A percentile compares a stretch with the other conserved stretches of the same genome.
phyloP scores from a whole-genome alignment of 1,139 yeast genomes.

The Tardiomyces blankii region DNA sequence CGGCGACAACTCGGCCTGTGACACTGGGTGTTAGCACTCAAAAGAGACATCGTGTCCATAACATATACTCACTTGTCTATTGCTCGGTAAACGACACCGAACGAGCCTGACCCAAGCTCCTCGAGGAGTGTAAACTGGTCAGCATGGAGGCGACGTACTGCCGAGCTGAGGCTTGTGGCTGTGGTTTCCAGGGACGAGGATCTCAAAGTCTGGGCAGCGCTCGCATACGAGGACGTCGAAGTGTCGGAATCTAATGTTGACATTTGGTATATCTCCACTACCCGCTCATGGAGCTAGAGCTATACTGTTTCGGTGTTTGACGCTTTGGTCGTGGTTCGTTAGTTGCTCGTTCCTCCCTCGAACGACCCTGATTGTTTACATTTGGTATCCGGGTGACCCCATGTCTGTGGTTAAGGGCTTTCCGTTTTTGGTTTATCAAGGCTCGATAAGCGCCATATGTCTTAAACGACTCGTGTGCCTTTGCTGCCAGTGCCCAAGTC shows the following conservation, averaged over 20 bases:
- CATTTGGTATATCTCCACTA: not conserved
- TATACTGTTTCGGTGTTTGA: too few relatives aligned
- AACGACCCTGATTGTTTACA: not conserved
- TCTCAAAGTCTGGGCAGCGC: not conserved
- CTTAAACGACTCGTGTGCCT: too few relatives aligned
- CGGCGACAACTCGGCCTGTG: conserved; percentile 37
- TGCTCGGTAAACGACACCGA: conserved; percentile 79
- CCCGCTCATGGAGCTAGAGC: too few relatives aligned
- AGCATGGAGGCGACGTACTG: conserved; percentile 24
- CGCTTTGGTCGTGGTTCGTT: too few relatives aligned
- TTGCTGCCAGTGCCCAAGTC: too few relatives aligned
- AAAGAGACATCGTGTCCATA: not conserved
- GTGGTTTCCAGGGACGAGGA: not conserved
- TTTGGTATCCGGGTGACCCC: not conserved
- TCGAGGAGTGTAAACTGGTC: conserved; percentile 52
- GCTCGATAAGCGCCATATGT: too few relatives aligned
- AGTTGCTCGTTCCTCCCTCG: not conserved
- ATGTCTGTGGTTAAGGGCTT: not conserved
- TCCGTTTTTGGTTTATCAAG: not conserved
- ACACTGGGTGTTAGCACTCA: conserved; percentile 11
- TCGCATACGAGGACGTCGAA: not conserved
- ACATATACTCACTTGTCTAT: conserved; percentile 29
- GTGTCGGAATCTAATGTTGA: not conserved
- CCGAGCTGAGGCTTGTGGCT: not conserved
- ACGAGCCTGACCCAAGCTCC: conserved; percentile 81